These are phyloP conservation scores for Psilocybe azurescens DNA, from an alignment of 768 basidiomycete genomes.

Conservation along the genomic window DNA sequence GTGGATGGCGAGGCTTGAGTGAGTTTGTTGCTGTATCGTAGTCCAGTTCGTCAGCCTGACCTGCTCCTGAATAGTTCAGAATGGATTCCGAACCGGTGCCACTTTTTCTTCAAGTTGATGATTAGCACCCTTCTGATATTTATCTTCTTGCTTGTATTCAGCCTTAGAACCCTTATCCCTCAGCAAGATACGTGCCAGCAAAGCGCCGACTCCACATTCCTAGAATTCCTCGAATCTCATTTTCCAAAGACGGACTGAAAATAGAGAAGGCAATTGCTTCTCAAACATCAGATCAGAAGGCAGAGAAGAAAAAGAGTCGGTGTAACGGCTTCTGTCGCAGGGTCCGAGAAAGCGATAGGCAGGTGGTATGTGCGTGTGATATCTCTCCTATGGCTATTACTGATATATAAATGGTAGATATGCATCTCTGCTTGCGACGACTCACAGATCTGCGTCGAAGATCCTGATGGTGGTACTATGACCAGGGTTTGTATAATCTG, in stretches of 20 bases:
- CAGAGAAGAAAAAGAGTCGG: background rate
- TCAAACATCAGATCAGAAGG: background rate
- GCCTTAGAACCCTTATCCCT: background rate
- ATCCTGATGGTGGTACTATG: background rate
- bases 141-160: background rate
- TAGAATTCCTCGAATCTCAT: too few relatives aligned
- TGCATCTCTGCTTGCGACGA: background rate
- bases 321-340: background rate
- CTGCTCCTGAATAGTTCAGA: background rate
- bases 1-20: conserved; percentile 12
- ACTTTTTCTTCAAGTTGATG: background rate
- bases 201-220: too few relatives aligned
- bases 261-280: background rate
- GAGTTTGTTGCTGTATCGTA: background rate
- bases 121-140: background rate
- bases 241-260: too few relatives aligned
- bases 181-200: background rate
- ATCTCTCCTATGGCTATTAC: background rate
- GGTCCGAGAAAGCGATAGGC: background rate
- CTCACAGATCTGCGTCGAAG: background rate
- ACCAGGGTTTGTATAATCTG: background rate
- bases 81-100: background rate
- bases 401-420: too few relatives aligned
- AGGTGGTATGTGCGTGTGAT: background rate
- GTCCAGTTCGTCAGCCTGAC: background rate